Percentiles rank a stretch among this genome's conserved stretches.
These are phyloP conservation scores for Coprinellus aureogranulatus DNA, from an alignment of 768 basidiomycete genomes.

Conservation along the genomic window DNA sequence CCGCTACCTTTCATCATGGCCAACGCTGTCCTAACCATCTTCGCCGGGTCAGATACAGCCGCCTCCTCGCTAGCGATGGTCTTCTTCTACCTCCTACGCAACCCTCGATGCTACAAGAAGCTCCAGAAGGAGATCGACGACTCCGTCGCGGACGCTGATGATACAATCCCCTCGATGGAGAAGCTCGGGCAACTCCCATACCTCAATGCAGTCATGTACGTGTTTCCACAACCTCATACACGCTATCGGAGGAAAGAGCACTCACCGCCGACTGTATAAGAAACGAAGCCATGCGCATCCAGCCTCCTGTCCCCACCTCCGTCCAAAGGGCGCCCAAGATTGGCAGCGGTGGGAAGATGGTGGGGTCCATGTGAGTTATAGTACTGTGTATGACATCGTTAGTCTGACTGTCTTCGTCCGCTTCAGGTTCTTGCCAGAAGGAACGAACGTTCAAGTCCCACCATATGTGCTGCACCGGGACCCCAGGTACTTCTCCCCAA, in stretches of 20 bases:
- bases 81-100: constrained; percentile 25
- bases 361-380: constrained; percentile 17
- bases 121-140: constrained; percentile 27
- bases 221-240: neutral
- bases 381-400: too few relatives aligned
- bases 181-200: constrained; percentile 15
- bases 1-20: constrained; percentile 13
- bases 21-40: constrained; percentile 24
- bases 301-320: constrained; percentile 32
- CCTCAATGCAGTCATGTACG: constrained; percentile 35
- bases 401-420: too few relatives aligned
- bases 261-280: constrained; percentile 14
- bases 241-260: neutral
- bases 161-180: constrained; percentile 2
- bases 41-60: constrained; percentile 32
- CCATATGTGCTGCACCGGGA: constrained; percentile 35
- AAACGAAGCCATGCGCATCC: constrained; percentile 35
- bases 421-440: constrained; percentile 6
- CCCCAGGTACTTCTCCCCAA: constrained; percentile 35
- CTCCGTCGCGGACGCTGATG: constrained; percentile 13
- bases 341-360: constrained; percentile 28
- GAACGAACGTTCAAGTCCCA: constrained; percentile 23
- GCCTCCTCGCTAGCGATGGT: constrained; percentile 21
- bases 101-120: constrained; percentile 17
- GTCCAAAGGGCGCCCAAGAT: constrained; percentile 27